phyloP scores from a whole-genome alignment of 1,284 basidiomycete genomes.

The Fomitopsis betulina region DNA sequence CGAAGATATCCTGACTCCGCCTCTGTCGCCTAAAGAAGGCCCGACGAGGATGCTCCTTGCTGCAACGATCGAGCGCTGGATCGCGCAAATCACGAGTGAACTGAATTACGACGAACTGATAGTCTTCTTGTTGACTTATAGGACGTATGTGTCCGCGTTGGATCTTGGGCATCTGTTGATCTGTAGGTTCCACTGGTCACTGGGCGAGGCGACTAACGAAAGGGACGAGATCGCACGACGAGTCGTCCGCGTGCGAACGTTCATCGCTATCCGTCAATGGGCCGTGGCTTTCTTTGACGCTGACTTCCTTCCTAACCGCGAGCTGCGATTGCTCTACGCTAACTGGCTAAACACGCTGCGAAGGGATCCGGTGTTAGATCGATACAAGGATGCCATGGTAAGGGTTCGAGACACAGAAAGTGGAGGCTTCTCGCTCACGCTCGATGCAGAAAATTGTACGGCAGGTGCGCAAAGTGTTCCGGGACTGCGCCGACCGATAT shows the following conservation, averaged over 20 bases:
- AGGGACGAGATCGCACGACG: slow-evolving; percentile 65
- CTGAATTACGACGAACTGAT: slow-evolving; percentile 80
- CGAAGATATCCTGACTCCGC: slow-evolving; percentile 31
- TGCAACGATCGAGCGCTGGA: slow-evolving; percentile 87
- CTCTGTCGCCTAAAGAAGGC: slow-evolving; percentile 24
- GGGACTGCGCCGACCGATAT: slow-evolving; percentile 71
- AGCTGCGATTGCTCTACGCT: slow-evolving; percentile 65
- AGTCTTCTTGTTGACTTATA: slow-evolving; percentile 85
- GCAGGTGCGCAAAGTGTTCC: slow-evolving; percentile 75
- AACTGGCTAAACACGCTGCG: slow-evolving; percentile 77
- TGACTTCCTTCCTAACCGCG: slow-evolving; percentile 80
- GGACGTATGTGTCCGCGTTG: slow-evolving; percentile 71
- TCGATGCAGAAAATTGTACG: slow-evolving; percentile 62
- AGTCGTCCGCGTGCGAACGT: slow-evolving; percentile 81
- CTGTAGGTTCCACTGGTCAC: slow-evolving; percentile 83
- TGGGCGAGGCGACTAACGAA: slow-evolving; percentile 46
- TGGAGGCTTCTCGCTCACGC: not conserved
- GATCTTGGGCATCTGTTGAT: slow-evolving; percentile 79
- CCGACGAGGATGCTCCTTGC: slow-evolving; percentile 62
- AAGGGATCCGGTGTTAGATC: slow-evolving; percentile 61
- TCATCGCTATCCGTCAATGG: slow-evolving; percentile 85
- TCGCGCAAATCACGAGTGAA: slow-evolving; percentile 82
- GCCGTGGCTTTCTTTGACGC: slow-evolving; percentile 81
- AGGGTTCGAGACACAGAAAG: slow-evolving; percentile 23
- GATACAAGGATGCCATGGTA: slow-evolving; percentile 65